Evolutionary conservation across 2,329 filamentous ascomycete genomes (phyloP), one percentile per base, ranked within the genome.

Genomic region (Hirsutella thompsonii): DNA sequence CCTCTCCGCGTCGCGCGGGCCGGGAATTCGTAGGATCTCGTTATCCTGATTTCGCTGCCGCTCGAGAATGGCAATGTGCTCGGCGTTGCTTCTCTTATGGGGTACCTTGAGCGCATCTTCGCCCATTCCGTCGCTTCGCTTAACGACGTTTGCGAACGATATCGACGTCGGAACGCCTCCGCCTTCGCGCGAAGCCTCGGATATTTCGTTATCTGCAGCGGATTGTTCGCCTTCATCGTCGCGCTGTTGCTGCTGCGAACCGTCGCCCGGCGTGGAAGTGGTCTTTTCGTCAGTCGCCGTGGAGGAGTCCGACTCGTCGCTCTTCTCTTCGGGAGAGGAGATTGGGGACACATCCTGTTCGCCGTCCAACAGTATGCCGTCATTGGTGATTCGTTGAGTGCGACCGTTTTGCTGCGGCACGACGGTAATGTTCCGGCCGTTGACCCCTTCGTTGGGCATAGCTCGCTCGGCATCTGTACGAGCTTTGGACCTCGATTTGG

Each of bases 41-140:
- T 78, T 81, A 42, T 83, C 80, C 46, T 79, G 77, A 42, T 85
- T 81, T 30, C 88, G 76, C 57, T 95, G 90, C 26, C 83, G 81
- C 57, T 94, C 79, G 13, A 95, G 59, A 52, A 96, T 92, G 5
- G 83, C 83, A 53, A 95, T 93, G 54, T 94, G 86, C 46, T 89
- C 82, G 41, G 87, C 83, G 36, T 83, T 70, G 28, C 72, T 68
- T 29, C 54, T 51, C 1, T 74, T 74, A 9, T 81, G 65, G 39
- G 62, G 63, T 19, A 68, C 49, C 40, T 70, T 64, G n/a, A 62
- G 56, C 9, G 59, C 49, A 10, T 68, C 66, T 11, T 77, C 62
- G 36, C 67, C 65, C 26, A 75, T 50, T 8, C 72, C 69, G 45
- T 80, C 73, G 44, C 74, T 75, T 44, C 70, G 66, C 46, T 71